Percentiles rank a stretch among this genome's conserved stretches.
phyloP scores from a whole-genome alignment of 345 rosid genomes.

The Aethionema arabicum region DNA sequence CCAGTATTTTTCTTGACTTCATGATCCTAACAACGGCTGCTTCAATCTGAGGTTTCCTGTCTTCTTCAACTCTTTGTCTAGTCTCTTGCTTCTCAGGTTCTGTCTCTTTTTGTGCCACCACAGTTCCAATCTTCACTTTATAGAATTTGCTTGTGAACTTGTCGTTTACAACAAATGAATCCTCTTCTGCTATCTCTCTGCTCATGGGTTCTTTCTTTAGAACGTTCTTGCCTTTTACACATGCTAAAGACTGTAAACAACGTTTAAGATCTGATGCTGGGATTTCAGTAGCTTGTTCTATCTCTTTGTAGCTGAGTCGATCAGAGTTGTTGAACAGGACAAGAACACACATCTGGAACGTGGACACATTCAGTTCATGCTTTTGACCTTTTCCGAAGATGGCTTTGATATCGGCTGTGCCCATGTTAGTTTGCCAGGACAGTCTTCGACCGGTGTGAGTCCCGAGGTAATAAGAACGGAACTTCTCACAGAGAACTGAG shows the following conservation, averaged over 20 bases:
- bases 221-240: conserved; percentile 90
- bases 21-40: conserved; percentile 97
- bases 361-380: conserved; percentile 95
- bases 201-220: conserved; percentile 98
- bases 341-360: conserved; percentile 98
- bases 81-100: conserved; percentile 99
- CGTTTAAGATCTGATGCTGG: conserved; percentile 85
- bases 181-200: conserved; percentile 90
- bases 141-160: conserved; percentile 92
- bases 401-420: conserved; percentile 92
- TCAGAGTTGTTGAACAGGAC: conserved; percentile 85
- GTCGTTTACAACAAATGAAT: conserved; percentile 77
- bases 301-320: conserved; percentile 82
- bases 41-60: conserved; percentile 97
- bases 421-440: conserved; percentile 99
- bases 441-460: conserved; percentile 93
- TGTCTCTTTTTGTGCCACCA: conserved; percentile 95
- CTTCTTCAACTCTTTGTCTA: conserved; percentile 97
- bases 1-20: conserved; percentile 94
- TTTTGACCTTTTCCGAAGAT: conserved; percentile 92
- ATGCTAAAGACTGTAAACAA: conserved; percentile 90
- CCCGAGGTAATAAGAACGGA: conserved; percentile 89
- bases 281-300: conserved; percentile 89
- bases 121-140: conserved; percentile 98
- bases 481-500: conserved; percentile 87